phyloP scores from a whole-genome alignment of 2,329 filamentous ascomycete species.

The Cladosporium phlei region DNA sequence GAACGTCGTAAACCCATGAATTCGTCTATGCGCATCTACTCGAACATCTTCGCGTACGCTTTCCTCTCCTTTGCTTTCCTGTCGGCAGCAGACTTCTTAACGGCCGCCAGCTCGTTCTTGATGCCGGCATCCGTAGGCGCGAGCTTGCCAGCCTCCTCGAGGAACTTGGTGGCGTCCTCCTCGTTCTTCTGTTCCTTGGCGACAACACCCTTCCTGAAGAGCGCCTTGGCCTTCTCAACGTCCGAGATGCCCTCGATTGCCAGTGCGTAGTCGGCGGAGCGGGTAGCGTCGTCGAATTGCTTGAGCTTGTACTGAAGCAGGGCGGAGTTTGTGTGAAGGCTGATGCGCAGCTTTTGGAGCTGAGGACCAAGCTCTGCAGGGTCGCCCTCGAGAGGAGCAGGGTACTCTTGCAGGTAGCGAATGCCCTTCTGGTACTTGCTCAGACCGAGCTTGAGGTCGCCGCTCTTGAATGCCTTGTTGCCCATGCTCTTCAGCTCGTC shows the following conservation, averaged over 20 bases:
- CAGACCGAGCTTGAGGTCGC: slow-evolving; percentile 65
- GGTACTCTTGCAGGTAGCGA: slow-evolving; percentile 82
- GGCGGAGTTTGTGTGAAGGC: slow-evolving; percentile 82
- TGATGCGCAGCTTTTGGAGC: slow-evolving; percentile 72
- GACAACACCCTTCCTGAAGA: slow-evolving; percentile 79
- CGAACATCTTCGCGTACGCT: slow-evolving; percentile 87
- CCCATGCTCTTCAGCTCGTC: slow-evolving; percentile 84
- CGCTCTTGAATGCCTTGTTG: slow-evolving; percentile 84
- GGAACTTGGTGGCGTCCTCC: slow-evolving; percentile 58
- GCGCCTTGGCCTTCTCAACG: slow-evolving; percentile 80
- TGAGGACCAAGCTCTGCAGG: slow-evolving; percentile 61
- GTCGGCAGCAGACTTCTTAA: slow-evolving; percentile 71
- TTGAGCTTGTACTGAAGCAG: slow-evolving; percentile 78
- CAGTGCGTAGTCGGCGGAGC: slow-evolving; percentile 68
- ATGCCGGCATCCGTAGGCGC: slow-evolving; percentile 69
- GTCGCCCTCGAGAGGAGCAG: slow-evolving; percentile 64
- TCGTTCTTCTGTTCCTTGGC: slow-evolving; percentile 74
- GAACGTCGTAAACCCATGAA: too few relatives aligned
- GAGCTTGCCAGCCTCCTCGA: slow-evolving; percentile 41
- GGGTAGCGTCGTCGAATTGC: slow-evolving; percentile 64
- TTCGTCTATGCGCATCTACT: slow-evolving; percentile 29
- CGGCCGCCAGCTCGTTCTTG: slow-evolving; percentile 65
- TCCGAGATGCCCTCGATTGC: slow-evolving; percentile 60
- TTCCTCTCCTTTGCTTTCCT: slow-evolving; percentile 84
- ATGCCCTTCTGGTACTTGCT: slow-evolving; percentile 94